Percentiles rank a stretch among this genome's conserved stretches.
Conservation (phyloP, 106 monocot genomes). For the Hemerocallis citrina region DNA sequence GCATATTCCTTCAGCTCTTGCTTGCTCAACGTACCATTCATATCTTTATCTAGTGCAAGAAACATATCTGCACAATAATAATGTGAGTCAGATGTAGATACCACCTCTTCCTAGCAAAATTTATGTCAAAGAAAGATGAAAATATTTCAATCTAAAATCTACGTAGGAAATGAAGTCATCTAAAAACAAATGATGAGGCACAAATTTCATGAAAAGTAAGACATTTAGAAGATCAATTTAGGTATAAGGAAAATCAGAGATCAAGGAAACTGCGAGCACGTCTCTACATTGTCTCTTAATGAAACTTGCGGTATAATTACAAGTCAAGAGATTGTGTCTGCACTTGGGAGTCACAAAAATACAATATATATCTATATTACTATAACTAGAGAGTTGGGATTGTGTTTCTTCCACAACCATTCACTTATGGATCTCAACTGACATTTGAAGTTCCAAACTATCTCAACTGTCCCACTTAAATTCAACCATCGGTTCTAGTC, state of each 20-base stretch:
- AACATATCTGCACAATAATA: conserved; percentile 84
- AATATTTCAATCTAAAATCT: not conserved
- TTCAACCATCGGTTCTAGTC: too few relatives aligned
- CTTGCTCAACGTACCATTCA: conserved; percentile 89
- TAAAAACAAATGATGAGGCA: not conserved
- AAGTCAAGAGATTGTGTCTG: too few relatives aligned
- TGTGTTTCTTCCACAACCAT: too few relatives aligned
- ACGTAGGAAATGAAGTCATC: not conserved
- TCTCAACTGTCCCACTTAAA: too few relatives aligned
- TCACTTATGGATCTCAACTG: too few relatives aligned
- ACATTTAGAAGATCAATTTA: not conserved
- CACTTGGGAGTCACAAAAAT: too few relatives aligned
- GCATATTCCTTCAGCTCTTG: conserved; percentile 99
- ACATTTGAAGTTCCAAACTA: too few relatives aligned
- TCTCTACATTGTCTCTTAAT: not conserved
- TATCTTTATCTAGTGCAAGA: conserved; percentile 93
- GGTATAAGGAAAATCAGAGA: too few relatives aligned
- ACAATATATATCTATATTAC: too few relatives aligned
- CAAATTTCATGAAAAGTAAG: not conserved
- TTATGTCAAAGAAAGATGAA: not conserved
- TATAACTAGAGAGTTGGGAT: too few relatives aligned
- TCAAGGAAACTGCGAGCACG: not conserved
- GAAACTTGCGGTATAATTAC: not conserved
- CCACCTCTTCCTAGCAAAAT: not conserved
- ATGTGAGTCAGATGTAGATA: not conserved